A percentile compares a stretch with the other conserved stretches of the same genome.
Conservation (phyloP, 805 yeast species). For the Lipomyces lipofer region DNA sequence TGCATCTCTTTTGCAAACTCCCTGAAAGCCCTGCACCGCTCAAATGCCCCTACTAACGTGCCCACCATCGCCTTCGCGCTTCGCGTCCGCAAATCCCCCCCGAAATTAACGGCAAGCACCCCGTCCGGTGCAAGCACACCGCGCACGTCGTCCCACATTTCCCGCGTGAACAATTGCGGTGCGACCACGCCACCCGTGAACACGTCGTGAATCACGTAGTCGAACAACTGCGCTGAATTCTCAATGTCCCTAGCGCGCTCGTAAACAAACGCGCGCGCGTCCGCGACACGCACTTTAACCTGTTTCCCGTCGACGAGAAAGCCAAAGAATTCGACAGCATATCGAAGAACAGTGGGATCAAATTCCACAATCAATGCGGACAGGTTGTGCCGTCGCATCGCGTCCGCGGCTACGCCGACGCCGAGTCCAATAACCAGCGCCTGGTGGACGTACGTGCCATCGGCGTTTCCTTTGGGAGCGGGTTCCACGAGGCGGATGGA, state of each 20-base stretch:
- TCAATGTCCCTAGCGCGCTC: conserved; percentile 14
- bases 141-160: conserved; percentile 22
- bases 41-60: conserved; percentile 20
- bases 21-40: conserved; percentile 19
- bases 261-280: conserved; percentile 10
- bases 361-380: conserved; percentile 21
- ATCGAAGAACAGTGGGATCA: conserved; percentile 19
- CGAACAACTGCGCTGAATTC: conserved; percentile 16
- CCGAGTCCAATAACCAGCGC: conserved; percentile 29
- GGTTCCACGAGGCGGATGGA: conserved; percentile 25
- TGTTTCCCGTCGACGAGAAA: conserved; percentile 17
- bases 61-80: conserved; percentile 11
- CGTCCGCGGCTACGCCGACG: conserved; percentile 23
- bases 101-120: conserved; percentile 27
- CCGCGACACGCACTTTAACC: no score
- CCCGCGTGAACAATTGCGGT: conserved; percentile 22
- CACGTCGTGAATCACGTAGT: conserved; percentile 28
- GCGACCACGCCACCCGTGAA: conserved; percentile 27
- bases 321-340: conserved; percentile 20
- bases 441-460: conserved; percentile 1
- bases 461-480: conserved; percentile 4
- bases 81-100: conserved; percentile 14
- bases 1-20: neutral
- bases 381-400: conserved; percentile 18
- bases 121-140: conserved; percentile 23